Evolutionary conservation across 148 eudicot species (phyloP).

Genomic region (Fallopia convolvulus): DNA sequence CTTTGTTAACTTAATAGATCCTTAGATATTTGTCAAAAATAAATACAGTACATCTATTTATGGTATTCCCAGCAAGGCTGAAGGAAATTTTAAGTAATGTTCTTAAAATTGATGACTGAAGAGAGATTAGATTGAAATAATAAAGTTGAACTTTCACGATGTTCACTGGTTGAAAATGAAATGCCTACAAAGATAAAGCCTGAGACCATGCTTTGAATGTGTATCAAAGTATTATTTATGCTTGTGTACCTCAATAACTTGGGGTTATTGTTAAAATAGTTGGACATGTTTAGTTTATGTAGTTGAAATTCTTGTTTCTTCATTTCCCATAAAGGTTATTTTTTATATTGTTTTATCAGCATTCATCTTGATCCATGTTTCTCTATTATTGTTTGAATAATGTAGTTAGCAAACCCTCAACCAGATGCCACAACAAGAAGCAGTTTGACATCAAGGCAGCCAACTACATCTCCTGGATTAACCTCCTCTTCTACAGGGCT

Average conservation of each 20-base stretch:
- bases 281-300: not conserved
- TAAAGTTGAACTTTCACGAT: not conserved
- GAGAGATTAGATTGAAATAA: not conserved
- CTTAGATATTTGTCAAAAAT: not conserved
- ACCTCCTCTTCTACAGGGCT: constrained; percentile 48
- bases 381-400: constrained; percentile 8
- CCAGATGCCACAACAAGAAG: constrained; percentile 54
- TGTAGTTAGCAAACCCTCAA: constrained; percentile 66
- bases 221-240: not conserved
- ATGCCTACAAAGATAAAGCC: not conserved
- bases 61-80: not conserved
- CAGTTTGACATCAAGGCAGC: constrained; percentile 50
- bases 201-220: not conserved
- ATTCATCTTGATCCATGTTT: not conserved
- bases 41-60: not conserved
- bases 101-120: not conserved
- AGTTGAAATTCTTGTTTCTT: not conserved
- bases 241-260: not conserved
- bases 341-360: not conserved
- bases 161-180: not conserved
- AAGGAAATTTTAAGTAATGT: not conserved
- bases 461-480: constrained; percentile 43
- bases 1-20: not conserved
- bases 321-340: not conserved
- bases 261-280: not conserved